Conservation (phyloP, 192 early-diverging fungal species). For the Mortierella claussenii region DNA sequence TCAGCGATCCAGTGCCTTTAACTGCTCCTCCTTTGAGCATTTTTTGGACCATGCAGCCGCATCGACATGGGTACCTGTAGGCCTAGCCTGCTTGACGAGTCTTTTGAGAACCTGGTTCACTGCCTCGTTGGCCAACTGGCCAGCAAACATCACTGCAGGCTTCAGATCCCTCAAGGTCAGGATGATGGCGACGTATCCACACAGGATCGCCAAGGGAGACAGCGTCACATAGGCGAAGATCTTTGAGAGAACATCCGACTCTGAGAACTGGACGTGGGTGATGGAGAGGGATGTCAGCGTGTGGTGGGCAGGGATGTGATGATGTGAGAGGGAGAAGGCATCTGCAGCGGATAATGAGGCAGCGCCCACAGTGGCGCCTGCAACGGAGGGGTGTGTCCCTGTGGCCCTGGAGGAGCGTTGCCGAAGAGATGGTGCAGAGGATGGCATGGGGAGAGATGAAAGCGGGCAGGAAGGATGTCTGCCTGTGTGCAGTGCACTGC, state of each 20-base stretch:
- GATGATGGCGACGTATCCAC: constrained; percentile 74
- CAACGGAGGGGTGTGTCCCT: too few relatives aligned
- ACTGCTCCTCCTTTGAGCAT: too few relatives aligned
- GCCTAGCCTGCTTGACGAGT: constrained; percentile 68
- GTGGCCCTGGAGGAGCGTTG: too few relatives aligned
- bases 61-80: constrained; percentile 71
- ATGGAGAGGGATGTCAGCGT: constrained; percentile 69
- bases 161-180: constrained; percentile 68
- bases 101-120: constrained; percentile 72
- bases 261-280: constrained; percentile 77
- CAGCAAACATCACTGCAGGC: constrained; percentile 67
- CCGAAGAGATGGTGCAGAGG: too few relatives aligned
- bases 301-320: constrained; percentile 34
- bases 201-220: constrained; percentile 72
- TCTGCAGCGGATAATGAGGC: neutral
- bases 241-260: constrained; percentile 66
- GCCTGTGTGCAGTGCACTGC: too few relatives aligned
- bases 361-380: neutral
- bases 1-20: too few relatives aligned
- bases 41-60: too few relatives aligned
- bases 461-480: too few relatives aligned
- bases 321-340: too few relatives aligned
- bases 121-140: constrained; percentile 77
- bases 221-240: constrained; percentile 71
- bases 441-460: too few relatives aligned